Conservation (phyloP, 176 grass and related monocot genomes). For the Chrysopogon serrulatus region DNA sequence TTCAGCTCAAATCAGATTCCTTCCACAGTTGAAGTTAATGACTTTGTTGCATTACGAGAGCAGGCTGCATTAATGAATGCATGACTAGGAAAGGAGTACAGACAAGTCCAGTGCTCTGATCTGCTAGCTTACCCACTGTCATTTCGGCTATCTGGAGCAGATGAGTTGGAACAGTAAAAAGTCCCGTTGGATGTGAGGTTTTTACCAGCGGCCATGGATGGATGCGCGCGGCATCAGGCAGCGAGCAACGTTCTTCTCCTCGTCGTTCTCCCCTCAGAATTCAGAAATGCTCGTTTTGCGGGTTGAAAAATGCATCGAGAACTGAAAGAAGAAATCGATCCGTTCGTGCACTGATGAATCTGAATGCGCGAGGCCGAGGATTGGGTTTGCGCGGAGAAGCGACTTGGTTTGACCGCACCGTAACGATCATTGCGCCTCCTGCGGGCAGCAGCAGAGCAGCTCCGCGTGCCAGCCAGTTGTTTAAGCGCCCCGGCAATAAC, state of each 20-base stretch:
- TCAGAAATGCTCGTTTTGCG: neutral
- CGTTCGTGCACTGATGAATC: constrained; percentile 7
- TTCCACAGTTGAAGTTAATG: constrained; percentile 30
- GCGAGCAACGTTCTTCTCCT: neutral
- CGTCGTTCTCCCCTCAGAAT: neutral
- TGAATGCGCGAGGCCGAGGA: neutral
- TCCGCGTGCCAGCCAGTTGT: neutral
- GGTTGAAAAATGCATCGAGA: neutral
- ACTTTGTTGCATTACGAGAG: neutral
- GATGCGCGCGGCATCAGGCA: too few relatives aligned
- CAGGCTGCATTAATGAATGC: neutral
- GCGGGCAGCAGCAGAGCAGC: constrained; percentile 9
- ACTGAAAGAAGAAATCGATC: neutral
- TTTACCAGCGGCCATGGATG: neutral
- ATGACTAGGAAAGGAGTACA: too few relatives aligned
- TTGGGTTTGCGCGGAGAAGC: neutral
- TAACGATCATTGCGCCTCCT: neutral
- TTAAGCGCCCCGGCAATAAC: constrained; percentile 1
- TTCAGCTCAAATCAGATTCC: constrained; percentile 30
- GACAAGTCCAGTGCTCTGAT: too few relatives aligned
- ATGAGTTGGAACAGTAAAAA: neutral
- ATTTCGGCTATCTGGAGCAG: neutral
- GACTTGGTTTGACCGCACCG: constrained; percentile 29
- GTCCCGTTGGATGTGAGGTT: neutral
- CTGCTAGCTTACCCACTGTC: too few relatives aligned